Evolutionary conservation across 148 eudicot species (phyloP).

Genomic region (Rhododendron ovatum): DNA sequence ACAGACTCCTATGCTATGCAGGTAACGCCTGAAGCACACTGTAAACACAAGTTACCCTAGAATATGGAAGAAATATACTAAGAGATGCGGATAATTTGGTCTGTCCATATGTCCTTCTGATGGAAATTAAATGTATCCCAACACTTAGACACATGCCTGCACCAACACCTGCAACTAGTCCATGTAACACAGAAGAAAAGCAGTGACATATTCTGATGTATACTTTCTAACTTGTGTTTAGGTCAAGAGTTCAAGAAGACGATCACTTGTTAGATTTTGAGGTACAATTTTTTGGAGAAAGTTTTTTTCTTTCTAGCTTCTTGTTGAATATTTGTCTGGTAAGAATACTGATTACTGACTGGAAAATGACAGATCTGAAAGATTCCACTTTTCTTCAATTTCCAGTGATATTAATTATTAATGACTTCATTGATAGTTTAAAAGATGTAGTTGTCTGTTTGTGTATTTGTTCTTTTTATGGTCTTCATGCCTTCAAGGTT

Average conservation of each 20-base stretch:
- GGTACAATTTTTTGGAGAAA: slow-evolving; percentile 14
- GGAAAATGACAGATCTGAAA: neutral
- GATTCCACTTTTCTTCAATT: neutral
- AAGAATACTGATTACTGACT: neutral
- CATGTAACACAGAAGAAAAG: neutral
- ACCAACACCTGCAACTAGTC: neutral
- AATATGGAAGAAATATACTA: neutral
- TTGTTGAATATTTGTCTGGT: neutral
- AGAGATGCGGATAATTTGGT: neutral
- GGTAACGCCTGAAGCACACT: neutral
- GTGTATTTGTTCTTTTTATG: neutral
- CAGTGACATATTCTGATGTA: neutral
- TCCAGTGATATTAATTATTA: neutral
- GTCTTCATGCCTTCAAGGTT: neutral
- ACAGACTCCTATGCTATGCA: neutral
- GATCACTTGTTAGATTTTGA: slow-evolving; percentile 18
- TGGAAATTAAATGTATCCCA: neutral
- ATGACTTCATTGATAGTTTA: neutral
- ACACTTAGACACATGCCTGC: neutral
- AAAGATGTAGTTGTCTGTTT: neutral
- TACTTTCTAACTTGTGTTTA: slow-evolving; percentile 19
- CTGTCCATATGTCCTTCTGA: neutral
- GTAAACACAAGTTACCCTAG: neutral
- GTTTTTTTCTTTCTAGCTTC: neutral
- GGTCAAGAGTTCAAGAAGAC: slow-evolving; percentile 46